Conservation (phyloP, 495 filamentous ascomycete genomes). For the Trypethelium eluteriae region DNA sequence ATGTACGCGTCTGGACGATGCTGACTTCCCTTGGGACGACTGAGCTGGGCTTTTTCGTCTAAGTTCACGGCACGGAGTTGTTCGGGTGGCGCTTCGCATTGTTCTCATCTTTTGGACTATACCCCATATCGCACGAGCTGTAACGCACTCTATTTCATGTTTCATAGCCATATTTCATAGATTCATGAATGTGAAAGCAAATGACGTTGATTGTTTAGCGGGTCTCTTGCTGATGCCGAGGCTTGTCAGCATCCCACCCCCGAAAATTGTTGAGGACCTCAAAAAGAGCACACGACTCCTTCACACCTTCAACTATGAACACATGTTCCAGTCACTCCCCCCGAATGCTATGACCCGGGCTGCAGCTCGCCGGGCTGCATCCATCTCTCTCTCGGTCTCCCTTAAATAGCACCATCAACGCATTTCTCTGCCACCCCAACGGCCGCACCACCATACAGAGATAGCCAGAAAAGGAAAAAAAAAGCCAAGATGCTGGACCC, state of each 20-base stretch:
- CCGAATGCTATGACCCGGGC: neutral
- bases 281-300: neutral
- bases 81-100: neutral
- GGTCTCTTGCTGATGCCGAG: conserved; percentile 4
- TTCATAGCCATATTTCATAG: neutral
- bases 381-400: neutral
- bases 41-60: conserved; percentile 8
- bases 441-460: neutral
- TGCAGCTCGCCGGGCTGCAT: neutral
- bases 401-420: neutral
- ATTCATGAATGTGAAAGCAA: neutral
- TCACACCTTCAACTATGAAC: neutral
- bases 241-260: conserved; percentile 6
- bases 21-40: conserved; percentile 70
- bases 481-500: conserved; percentile 57
- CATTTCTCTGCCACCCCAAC: neutral
- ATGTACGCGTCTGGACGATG: conserved; percentile 67
- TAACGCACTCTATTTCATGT: neutral
- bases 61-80: neutral
- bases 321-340: neutral
- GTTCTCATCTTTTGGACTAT: neutral
- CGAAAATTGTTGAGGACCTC: conserved; percentile 6
- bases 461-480: neutral
- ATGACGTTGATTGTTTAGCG: neutral
- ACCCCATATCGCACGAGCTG: conserved; percentile 10